Conservation (phyloP, 352 stramenopile species). For the Poterioochromonas sp. region DNA sequence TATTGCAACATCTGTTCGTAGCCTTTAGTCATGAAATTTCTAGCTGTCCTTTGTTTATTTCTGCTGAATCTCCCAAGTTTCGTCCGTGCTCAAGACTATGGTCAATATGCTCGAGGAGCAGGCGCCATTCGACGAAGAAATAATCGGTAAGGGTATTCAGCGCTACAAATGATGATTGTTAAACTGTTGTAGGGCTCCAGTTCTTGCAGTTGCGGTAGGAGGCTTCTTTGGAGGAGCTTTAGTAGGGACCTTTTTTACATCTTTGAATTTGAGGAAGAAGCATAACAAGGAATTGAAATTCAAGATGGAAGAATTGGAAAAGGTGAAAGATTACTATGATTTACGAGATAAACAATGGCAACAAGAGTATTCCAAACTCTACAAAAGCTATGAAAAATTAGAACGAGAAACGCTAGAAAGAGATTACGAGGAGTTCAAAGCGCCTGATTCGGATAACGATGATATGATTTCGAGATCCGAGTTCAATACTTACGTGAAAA, state of each 20-base stretch:
- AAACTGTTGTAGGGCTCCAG: background rate
- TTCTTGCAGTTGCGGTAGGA: background rate
- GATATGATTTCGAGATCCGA: slow-evolving; percentile 37
- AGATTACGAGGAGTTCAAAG: slow-evolving; percentile 37
- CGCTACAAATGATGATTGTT: background rate
- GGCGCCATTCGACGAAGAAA: background rate
- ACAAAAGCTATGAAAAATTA: slow-evolving; percentile 32
- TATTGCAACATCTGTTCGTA: too few species aligned
- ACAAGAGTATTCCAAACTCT: slow-evolving; percentile 31
- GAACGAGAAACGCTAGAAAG: slow-evolving; percentile 33
- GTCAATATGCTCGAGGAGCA: slow-evolving; percentile 1
- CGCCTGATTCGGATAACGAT: slow-evolving; percentile 35
- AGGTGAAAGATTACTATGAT: background rate
- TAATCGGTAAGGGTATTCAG: background rate
- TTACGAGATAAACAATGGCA: slow-evolving; percentile 8
- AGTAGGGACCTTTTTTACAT: background rate
- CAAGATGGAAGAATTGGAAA: background rate
- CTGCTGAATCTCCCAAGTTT: too few species aligned
- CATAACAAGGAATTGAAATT: background rate
- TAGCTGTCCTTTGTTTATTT: too few species aligned
- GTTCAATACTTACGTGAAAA: slow-evolving; percentile 35
- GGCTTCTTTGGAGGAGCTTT: background rate
- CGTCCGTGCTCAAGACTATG: slow-evolving; percentile 11
- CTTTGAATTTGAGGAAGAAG: background rate
- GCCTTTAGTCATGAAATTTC: too few species aligned